A percentile compares a stretch with the other conserved stretches of the same genome.
These are phyloP conservation scores for Leptosphaerulina australis DNA, from an alignment of 2,329 filamentous ascomycete species.

Conservation along the genomic window DNA sequence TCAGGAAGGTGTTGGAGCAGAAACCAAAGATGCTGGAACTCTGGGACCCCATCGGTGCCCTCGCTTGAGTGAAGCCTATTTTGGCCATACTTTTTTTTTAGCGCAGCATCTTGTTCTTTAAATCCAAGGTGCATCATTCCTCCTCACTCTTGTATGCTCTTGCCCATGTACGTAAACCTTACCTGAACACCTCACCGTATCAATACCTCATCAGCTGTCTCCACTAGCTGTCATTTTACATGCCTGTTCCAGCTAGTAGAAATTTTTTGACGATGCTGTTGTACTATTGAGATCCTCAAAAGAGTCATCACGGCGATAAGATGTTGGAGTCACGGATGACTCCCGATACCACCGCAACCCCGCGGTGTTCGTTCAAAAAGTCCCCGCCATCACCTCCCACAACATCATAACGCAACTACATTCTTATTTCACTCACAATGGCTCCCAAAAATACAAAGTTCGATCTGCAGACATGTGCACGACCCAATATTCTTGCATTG, in stretches of 20 bases:
- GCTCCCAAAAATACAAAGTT: conserved; percentile 46
- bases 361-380: conserved; percentile 34
- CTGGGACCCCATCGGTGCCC: conserved; percentile 81
- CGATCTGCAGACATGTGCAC: conserved; percentile 57
- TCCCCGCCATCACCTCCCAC: conserved; percentile 21
- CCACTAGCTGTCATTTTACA: background rate
- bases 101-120: background rate
- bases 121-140: background rate
- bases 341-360: conserved; percentile 33
- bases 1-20: conserved; percentile 72
- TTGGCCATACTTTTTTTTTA: background rate
- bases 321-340: conserved; percentile 10
- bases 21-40: conserved; percentile 67
- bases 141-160: background rate
- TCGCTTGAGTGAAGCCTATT: conserved; percentile 55
- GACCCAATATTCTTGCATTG: conserved; percentile 59
- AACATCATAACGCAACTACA: conserved; percentile 7
- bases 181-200: background rate
- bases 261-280: background rate
- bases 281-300: background rate
- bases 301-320: conserved; percentile 16
- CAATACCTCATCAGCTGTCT: background rate
- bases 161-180: background rate
- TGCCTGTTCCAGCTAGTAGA: background rate
- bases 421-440: conserved; percentile 28